Evolutionary conservation across 768 basidiomycete genomes (phyloP).

Genomic region (Ephemerocybe angulata): DNA sequence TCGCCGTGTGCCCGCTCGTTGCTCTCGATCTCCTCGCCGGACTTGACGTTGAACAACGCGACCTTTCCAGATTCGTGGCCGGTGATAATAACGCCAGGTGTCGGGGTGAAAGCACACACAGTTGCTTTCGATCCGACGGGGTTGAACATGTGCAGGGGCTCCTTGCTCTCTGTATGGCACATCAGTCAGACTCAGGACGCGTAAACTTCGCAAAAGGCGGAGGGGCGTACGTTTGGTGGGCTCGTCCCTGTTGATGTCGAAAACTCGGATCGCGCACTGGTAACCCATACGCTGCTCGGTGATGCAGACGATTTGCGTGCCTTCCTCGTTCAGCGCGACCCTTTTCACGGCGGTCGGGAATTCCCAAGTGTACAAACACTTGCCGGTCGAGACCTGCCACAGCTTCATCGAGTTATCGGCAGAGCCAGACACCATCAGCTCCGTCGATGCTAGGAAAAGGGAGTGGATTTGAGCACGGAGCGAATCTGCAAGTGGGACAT

Average conservation of each 20-base stretch:
- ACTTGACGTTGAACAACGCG: conserved; percentile 83
- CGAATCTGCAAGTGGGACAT: neutral
- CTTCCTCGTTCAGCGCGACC: conserved; percentile 87
- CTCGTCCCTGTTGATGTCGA: conserved; percentile 80
- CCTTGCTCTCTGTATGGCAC: conserved; percentile 56
- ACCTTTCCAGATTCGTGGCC: conserved; percentile 97
- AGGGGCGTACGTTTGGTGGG: conserved; percentile 68
- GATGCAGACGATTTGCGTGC: conserved; percentile 81
- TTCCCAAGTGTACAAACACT: conserved; percentile 94
- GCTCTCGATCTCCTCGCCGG: conserved; percentile 75
- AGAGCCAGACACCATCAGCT: conserved; percentile 84
- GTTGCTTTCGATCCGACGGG: conserved; percentile 95
- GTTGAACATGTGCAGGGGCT: conserved; percentile 76
- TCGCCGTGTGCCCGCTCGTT: conserved; percentile 90
- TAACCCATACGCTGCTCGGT: conserved; percentile 97
- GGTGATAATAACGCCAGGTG: conserved; percentile 77
- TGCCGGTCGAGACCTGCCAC: conserved; percentile 87
- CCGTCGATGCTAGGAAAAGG: conserved; percentile 59
- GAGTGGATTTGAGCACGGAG: neutral
- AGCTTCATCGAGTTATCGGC: conserved; percentile 92
- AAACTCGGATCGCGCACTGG: conserved; percentile 89
- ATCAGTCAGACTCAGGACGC: neutral
- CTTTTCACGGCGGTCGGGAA: conserved; percentile 98
- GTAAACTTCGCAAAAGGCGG: neutral
- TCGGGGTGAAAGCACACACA: conserved; percentile 86